Evolutionary conservation across 345 rosid species (phyloP), one percentile per base, ranked within the genome.

Genomic region (Cardiospermum halicacabum): DNA sequence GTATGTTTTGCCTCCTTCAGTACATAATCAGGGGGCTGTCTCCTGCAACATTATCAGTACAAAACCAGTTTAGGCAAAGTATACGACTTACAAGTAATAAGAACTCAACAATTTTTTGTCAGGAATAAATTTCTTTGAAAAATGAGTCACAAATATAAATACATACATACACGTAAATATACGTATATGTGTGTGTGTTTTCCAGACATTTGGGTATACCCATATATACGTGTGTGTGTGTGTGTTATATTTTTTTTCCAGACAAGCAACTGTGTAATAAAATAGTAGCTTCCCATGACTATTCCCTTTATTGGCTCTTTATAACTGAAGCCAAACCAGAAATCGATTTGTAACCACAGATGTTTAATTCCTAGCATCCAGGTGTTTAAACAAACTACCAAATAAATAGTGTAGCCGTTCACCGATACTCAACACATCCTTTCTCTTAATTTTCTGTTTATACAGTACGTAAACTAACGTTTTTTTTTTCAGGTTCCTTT

Each of bases 1-100:
- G 92, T 81, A 74, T 81, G 85, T 77, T 91, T 91, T 63, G 99
- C 96, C 78, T 91, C 97, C 84, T 89, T 87, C 60, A 95, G 87
- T 51, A 91, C 70, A 77, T 87, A 87, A 79, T 91, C 99, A 65
- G 99, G 97, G 70, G 99, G 99, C 72, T 95, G 96, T 61, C 74
- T 85, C 70, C 99, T 95, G 80, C 78, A 79, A 62, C 49, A 78
- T 76, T 56, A 71, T 42, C 77, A 68, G 69, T 71, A 75, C 34
- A 69, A 76, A 65, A 80, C 13, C 32, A n/a, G 56, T 61, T 60
- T 49, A n/a, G n/a, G 45, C 53, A 59, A 61, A 30, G 31, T 37
- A 69, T 62, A 57, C 13, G 34, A 32, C 55, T 43, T 55, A 65
- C 56, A n/a, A 42, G 15, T 61, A 50, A 45, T 22, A 28, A 65